Evolutionary conservation across 2,329 filamentous ascomycete species (phyloP).

Genomic region (Daldinia sp.): DNA sequence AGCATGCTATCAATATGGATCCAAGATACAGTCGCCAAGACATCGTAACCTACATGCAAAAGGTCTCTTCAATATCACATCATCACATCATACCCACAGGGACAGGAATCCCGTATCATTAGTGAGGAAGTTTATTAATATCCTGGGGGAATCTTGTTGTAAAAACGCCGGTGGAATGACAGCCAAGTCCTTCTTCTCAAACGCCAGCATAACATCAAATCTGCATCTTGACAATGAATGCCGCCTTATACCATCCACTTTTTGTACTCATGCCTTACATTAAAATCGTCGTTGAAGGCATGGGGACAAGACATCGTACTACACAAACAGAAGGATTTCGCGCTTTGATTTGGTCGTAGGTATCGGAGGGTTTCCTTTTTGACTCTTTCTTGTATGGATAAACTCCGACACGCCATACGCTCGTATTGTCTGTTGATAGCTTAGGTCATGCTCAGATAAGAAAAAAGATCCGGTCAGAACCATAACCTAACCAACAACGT

Average conservation of each 20-base stretch:
- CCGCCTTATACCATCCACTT: conserved; percentile 25
- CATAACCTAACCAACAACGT: conserved; percentile 46
- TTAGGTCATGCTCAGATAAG: conserved; percentile 6
- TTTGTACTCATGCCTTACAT: conserved; percentile 21
- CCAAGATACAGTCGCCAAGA: background rate
- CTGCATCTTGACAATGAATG: conserved; percentile 32
- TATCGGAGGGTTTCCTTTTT: conserved; percentile 1
- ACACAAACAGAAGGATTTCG: conserved; percentile 5
- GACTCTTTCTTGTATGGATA: conserved; percentile 6
- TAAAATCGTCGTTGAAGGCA: conserved; percentile 9
- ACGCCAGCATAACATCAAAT: conserved; percentile 41
- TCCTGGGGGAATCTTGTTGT: conserved; percentile 42
- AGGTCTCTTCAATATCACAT: background rate
- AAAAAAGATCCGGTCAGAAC: background rate
- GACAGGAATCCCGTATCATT: background rate
- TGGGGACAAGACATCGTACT: conserved; percentile 1
- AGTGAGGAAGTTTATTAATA: conserved; percentile 27
- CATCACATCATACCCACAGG: background rate
- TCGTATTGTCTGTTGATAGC: background rate
- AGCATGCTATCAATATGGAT: background rate
- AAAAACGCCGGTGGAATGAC: conserved; percentile 42
- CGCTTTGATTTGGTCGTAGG: background rate
- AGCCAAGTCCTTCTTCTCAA: conserved; percentile 38
- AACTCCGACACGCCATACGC: background rate
- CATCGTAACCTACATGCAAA: background rate